A percentile compares a stretch with the other conserved stretches of the same genome.
Conservation (phyloP, 176 grass and related monocot genomes). For the Pharus latifolius region DNA sequence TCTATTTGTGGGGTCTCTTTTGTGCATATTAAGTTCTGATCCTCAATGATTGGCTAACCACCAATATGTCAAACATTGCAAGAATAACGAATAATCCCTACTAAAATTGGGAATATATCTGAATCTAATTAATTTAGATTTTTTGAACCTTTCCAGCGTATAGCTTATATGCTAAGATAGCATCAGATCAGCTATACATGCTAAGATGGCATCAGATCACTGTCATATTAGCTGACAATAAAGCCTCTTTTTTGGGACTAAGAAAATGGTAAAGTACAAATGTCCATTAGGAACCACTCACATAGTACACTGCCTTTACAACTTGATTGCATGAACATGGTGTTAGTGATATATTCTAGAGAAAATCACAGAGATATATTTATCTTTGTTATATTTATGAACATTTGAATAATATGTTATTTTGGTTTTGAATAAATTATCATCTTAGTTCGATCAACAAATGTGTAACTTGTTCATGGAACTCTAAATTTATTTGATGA, state of each 20-base stretch:
- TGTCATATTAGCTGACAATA: background rate
- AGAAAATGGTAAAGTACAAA: background rate
- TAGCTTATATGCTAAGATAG: background rate
- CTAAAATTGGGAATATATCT: background rate
- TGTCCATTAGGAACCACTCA: background rate
- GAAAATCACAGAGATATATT: too few species aligned
- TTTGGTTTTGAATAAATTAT: too few species aligned
- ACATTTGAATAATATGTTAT: too few species aligned
- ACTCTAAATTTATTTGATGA: too few species aligned
- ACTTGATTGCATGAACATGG: too few species aligned
- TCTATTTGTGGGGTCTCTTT: background rate
- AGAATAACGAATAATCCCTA: background rate
- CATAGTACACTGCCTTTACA: background rate
- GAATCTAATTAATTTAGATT: background rate
- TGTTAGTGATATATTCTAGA: too few species aligned
- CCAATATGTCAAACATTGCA: background rate
- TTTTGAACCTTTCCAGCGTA: background rate
- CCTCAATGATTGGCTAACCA: background rate
- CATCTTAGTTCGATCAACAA: too few species aligned
- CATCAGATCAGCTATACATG: background rate
- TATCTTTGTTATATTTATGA: too few species aligned
- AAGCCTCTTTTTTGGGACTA: background rate
- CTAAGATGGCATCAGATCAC: background rate
- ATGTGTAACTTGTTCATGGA: too few species aligned
- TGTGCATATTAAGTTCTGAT: background rate